These are phyloP conservation scores for Sphaerulina musiva DNA, from an alignment of 2,329 filamentous ascomycete species.

Conservation along the genomic window DNA sequence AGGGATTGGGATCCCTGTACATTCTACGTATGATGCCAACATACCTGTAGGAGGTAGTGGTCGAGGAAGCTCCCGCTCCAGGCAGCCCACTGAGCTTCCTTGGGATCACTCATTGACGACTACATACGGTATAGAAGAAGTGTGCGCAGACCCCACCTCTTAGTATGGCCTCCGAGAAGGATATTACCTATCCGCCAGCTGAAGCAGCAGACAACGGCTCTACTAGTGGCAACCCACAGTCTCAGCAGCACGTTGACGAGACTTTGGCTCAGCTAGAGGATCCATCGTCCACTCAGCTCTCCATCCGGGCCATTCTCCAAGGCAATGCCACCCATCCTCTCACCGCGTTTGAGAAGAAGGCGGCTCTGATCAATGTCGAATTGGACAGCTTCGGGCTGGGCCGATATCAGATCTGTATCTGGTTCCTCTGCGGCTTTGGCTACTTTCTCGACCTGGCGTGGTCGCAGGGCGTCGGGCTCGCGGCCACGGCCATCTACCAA, in stretches of 20 bases:
- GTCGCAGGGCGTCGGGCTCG: slow-evolving; percentile 55
- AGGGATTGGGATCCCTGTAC: neutral
- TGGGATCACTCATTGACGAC: too few species aligned
- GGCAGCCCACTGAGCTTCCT: too few species aligned
- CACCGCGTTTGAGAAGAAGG: slow-evolving; percentile 41
- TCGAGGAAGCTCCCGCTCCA: neutral
- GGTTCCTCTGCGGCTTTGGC: slow-evolving; percentile 49
- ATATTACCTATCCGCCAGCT: too few species aligned
- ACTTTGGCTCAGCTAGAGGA: slow-evolving; percentile 1
- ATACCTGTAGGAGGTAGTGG: neutral
- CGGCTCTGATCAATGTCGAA: slow-evolving; percentile 41
- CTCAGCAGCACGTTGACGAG: neutral
- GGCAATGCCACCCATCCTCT: slow-evolving; percentile 11
- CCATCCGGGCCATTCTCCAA: slow-evolving; percentile 6
- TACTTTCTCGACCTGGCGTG: slow-evolving; percentile 53
- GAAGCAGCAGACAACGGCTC: too few species aligned
- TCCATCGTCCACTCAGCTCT: slow-evolving; percentile 4
- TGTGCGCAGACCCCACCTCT: too few species aligned
- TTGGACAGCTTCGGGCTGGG: slow-evolving; percentile 50
- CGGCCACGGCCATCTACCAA: slow-evolving; percentile 50
- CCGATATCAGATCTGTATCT: slow-evolving; percentile 42
- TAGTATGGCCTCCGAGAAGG: too few species aligned
- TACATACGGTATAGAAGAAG: too few species aligned
- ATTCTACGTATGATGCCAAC: neutral
- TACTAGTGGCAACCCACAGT: neutral